These are phyloP conservation scores for Pseudopyricularia javanii DNA, from an alignment of 2,329 filamentous ascomycete genomes.

Conservation along the genomic window DNA sequence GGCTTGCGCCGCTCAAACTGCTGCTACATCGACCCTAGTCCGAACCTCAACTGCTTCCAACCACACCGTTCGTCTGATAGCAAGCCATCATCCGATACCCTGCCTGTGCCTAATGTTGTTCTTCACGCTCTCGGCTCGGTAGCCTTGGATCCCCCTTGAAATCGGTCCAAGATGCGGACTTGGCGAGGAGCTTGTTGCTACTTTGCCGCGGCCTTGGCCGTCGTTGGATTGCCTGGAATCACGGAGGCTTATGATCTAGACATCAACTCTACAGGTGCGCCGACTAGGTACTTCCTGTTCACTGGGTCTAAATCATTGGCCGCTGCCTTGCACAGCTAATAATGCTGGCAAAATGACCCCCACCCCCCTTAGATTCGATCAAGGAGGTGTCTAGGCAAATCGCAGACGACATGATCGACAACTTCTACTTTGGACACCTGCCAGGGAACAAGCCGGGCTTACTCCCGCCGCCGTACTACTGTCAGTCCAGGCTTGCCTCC, in stretches of 20 bases:
- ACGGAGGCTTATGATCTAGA: constrained; percentile 10
- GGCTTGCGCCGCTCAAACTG: too few relatives aligned
- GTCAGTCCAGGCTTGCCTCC: constrained; percentile 29
- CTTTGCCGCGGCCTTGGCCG: constrained; percentile 4
- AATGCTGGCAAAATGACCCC: not conserved
- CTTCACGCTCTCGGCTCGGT: not conserved
- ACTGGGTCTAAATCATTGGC: not conserved
- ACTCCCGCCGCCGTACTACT: constrained; percentile 38
- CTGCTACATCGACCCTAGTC: not conserved
- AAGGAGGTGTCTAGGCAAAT: constrained; percentile 34
- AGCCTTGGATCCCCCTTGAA: not conserved
- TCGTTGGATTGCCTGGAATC: constrained; percentile 3
- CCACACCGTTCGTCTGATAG: not conserved
- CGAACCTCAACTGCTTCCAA: not conserved
- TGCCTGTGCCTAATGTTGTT: not conserved
- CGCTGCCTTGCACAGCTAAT: not conserved
- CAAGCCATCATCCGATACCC: not conserved
- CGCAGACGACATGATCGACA: constrained; percentile 34
- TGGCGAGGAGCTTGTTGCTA: not conserved
- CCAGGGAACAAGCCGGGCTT: constrained; percentile 38
- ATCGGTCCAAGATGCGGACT: not conserved
- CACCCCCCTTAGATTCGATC: constrained; percentile 54
- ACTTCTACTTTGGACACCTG: constrained; percentile 33
- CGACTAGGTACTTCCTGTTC: not conserved
- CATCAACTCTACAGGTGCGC: constrained; percentile 11